Base-by-base conservation (phyloP, 257 asterid species). In the Capsicum baccatum region DNA sequence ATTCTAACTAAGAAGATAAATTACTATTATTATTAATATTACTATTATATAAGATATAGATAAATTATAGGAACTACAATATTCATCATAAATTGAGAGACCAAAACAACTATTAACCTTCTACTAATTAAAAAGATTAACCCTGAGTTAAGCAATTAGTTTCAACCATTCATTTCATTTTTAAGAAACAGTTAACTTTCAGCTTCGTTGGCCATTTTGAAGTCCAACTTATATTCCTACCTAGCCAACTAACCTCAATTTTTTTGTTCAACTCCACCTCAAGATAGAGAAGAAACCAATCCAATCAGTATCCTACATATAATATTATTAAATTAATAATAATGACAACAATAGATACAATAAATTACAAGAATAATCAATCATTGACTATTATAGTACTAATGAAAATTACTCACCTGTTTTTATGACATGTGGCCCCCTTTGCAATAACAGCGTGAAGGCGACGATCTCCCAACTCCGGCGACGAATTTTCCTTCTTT, bases 381-480 rank as follows among this genome's bases (percentile, higher is more conserved):
- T 74, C 44, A 74, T 74, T 52, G 62, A 52, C 59, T 12, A 50
- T 50, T 21, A 21, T 12, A 12, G 47, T 50, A 74, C 6, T 37
- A 68, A 12, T 50, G 42, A 74, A 52, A 74, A 74, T 7, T 74
- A 13, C 59, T 6, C 19, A 74, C 21, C 47, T 50, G 47, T 50
- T 21, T 19, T 12, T 2, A 12, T 74, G 81, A 74, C 81, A 74
- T 50, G 62, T 74, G 81, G 62, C 81, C 81, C 81, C 14, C 2
- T 74, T 4, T 11, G 80, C 16, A 9, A 3, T 10, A 48, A 21
- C 81, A 50, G 81, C 62, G 81, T 74, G 62, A 74, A 47, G 47
- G 62, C 47, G 21, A 50, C 81, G 81, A 74, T 74, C 21, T 14
- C 12, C 58, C 42, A 50, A 74, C 62, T 74, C 50, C 62, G 0